Percentiles rank a stretch among this genome's conserved stretches.
Conservation (phyloP, 108 stramenopile species). For the Cyclotella sp. region DNA sequence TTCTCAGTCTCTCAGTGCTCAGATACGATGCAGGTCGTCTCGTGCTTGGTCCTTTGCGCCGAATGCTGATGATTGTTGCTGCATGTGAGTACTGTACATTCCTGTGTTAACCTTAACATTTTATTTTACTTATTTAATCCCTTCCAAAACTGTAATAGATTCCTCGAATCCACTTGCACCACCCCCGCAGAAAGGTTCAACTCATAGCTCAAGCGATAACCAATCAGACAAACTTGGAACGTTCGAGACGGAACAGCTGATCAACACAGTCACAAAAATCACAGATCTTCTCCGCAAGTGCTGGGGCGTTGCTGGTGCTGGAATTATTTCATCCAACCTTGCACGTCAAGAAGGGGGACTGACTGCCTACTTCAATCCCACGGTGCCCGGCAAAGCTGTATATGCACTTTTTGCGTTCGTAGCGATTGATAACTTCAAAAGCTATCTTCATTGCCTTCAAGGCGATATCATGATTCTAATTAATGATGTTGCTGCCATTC, state of each 20-base stretch:
- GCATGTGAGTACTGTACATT: slow-evolving; percentile 59
- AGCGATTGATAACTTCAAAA: slow-evolving; percentile 88
- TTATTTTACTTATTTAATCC: neutral
- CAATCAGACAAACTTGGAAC: slow-evolving; percentile 62
- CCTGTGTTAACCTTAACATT: neutral
- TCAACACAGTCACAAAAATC: slow-evolving; percentile 92
- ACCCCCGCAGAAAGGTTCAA: slow-evolving; percentile 29
- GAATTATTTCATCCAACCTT: slow-evolving; percentile 96
- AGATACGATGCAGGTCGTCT: slow-evolving; percentile 74
- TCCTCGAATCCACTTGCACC: slow-evolving; percentile 73
- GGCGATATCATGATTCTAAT: slow-evolving; percentile 96
- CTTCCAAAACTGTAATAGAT: slow-evolving; percentile 25
- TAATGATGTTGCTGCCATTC: slow-evolving; percentile 92
- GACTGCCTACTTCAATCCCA: slow-evolving; percentile 89
- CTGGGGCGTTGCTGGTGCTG: slow-evolving; percentile 97
- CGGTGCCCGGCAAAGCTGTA: slow-evolving; percentile 86
- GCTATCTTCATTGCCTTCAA: slow-evolving; percentile 81
- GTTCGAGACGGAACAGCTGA: slow-evolving; percentile 94
- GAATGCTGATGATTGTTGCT: slow-evolving; percentile 86
- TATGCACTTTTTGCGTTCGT: slow-evolving; percentile 96
- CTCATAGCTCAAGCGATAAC: slow-evolving; percentile 17
- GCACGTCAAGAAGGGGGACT: slow-evolving; percentile 73
- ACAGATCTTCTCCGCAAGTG: slow-evolving; percentile 93
- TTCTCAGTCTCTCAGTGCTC: slow-evolving; percentile 63
- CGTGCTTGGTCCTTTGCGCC: slow-evolving; percentile 78